These are phyloP conservation scores for Fusarium compactum DNA, from an alignment of 2,329 filamentous ascomycete genomes.

Conservation along the genomic window DNA sequence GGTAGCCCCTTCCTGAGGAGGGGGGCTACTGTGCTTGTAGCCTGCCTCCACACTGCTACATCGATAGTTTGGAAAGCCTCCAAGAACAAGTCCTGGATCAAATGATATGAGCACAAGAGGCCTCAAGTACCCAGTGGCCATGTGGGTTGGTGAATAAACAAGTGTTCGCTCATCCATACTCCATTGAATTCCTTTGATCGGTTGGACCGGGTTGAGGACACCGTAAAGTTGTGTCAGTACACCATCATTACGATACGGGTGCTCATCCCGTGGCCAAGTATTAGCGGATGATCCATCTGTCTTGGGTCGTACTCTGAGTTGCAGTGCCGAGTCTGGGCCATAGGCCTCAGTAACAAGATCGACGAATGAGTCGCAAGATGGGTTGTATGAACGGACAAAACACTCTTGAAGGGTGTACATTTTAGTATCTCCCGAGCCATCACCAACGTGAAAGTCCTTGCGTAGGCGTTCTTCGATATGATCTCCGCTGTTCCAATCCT, in stretches of 20 bases:
- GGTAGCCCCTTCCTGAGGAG: background rate
- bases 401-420: slow-evolving; percentile 66
- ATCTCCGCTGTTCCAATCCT: slow-evolving; percentile 53
- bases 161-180: slow-evolving; percentile 61
- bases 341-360: slow-evolving; percentile 62
- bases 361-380: slow-evolving; percentile 65
- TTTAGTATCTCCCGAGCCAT: slow-evolving; percentile 55
- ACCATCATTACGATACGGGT: background rate
- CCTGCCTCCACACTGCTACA: background rate
- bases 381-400: slow-evolving; percentile 67
- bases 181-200: slow-evolving; percentile 55
- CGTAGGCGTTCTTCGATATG: slow-evolving; percentile 29
- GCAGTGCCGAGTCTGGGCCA: slow-evolving; percentile 54
- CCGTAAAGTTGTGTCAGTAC: slow-evolving; percentile 47
- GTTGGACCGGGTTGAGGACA: slow-evolving; percentile 52
- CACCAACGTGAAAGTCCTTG: slow-evolving; percentile 59
- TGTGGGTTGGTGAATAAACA: slow-evolving; percentile 55
- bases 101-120: slow-evolving; percentile 48
- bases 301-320: slow-evolving; percentile 54
- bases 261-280: slow-evolving; percentile 44
- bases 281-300: slow-evolving; percentile 2
- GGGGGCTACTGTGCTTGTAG: background rate
- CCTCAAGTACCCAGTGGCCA: slow-evolving; percentile 23
- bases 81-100: slow-evolving; percentile 46
- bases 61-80: slow-evolving; percentile 31